Evolutionary conservation across 257 asterid species (phyloP).

Genomic region (Nicotiana paniculata): DNA sequence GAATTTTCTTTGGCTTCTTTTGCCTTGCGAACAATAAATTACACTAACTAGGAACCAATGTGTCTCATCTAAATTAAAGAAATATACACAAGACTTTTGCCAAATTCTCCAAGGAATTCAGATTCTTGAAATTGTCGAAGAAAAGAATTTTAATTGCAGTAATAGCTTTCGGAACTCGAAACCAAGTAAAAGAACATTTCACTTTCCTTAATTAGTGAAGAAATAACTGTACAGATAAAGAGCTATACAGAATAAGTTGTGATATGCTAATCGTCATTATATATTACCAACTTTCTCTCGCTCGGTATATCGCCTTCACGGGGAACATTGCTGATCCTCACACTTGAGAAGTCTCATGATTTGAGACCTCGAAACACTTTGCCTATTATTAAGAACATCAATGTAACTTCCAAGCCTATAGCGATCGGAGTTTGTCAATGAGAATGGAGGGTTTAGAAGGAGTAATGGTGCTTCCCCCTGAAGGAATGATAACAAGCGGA

Average conservation of each 20-base stretch:
- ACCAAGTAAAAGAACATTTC: background rate
- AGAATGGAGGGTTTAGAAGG: conserved; percentile 72
- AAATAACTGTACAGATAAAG: conserved; percentile 9
- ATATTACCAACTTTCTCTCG: background rate
- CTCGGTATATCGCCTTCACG: conserved; percentile 11
- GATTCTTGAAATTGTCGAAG: background rate
- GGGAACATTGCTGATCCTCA: conserved; percentile 32
- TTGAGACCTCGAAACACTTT: conserved; percentile 53
- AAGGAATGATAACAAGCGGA: conserved; percentile 40
- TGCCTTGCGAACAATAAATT: background rate
- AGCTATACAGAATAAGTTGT: background rate
- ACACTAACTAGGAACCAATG: too few relatives aligned
- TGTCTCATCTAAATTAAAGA: too few relatives aligned
- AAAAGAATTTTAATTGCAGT: background rate
- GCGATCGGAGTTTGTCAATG: conserved; percentile 65
- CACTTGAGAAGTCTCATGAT: conserved; percentile 47
- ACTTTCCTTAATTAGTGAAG: background rate
- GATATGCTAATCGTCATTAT: conserved; percentile 10
- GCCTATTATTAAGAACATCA: conserved; percentile 53
- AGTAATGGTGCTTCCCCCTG: conserved; percentile 73
- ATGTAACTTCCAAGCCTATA: conserved; percentile 59
- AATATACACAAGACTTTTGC: too few relatives aligned
- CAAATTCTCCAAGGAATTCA: background rate
- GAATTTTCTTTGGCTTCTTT: too few relatives aligned
- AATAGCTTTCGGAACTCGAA: background rate